These are phyloP conservation scores for Cyberlindnera amylophila DNA, from an alignment of 805 yeast species.

Conservation along the genomic window DNA sequence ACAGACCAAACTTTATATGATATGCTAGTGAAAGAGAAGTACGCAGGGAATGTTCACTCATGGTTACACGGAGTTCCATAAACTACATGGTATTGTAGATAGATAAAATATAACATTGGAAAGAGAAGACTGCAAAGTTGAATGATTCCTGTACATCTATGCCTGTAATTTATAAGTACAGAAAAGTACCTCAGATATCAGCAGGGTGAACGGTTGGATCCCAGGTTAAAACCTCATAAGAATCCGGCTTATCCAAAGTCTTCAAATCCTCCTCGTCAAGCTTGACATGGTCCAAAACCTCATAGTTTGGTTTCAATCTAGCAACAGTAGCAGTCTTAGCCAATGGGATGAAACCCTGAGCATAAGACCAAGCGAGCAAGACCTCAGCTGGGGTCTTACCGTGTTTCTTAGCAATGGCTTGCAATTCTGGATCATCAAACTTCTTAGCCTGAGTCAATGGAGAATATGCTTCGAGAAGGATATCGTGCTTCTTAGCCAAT, in stretches of 20 bases:
- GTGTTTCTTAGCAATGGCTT: constrained; percentile 22
- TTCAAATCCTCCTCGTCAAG: constrained; percentile 23
- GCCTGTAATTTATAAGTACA: too few relatives aligned
- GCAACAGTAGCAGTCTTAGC: constrained; percentile 19
- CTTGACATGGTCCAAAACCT: constrained; percentile 19
- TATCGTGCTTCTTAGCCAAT: constrained; percentile 19
- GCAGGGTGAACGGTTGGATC: too few relatives aligned
- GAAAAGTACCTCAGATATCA: too few relatives aligned
- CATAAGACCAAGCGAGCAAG: constrained; percentile 23
- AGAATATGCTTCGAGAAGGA: constrained; percentile 22
- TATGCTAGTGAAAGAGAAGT: too few relatives aligned
- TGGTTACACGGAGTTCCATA: too few relatives aligned
- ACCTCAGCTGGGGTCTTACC: constrained; percentile 18
- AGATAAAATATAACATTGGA: too few relatives aligned
- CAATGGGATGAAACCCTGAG: constrained; percentile 22
- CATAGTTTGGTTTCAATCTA: constrained; percentile 19
- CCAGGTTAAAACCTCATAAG: constrained; percentile 21
- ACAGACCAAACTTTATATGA: too few relatives aligned
- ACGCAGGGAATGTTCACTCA: too few relatives aligned
- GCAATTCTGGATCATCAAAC: constrained; percentile 20
- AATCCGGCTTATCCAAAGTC: constrained; percentile 17
- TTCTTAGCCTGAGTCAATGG: constrained; percentile 24
- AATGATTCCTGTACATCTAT: too few relatives aligned
- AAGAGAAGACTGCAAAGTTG: too few relatives aligned
- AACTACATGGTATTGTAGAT: too few relatives aligned